Evolutionary conservation across 768 basidiomycete species (phyloP).

Genomic region (Auriculariales sp.): DNA sequence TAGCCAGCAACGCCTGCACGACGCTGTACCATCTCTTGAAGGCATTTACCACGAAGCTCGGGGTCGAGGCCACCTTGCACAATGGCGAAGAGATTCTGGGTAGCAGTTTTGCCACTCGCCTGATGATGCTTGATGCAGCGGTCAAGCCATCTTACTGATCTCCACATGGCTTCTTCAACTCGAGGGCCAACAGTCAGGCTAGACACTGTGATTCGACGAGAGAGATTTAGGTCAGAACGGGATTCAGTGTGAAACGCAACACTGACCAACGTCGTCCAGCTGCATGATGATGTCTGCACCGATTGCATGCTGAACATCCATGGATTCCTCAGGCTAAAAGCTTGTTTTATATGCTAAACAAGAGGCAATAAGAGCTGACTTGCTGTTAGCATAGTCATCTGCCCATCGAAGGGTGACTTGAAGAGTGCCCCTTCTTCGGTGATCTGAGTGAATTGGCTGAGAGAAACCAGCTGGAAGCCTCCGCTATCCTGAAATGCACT

Average conservation of each 20-base stretch:
- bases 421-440: slow-evolving; percentile 84
- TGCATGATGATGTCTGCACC: slow-evolving; percentile 95
- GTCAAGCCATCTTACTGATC: slow-evolving; percentile 83
- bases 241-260: not conserved
- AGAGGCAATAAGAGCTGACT: slow-evolving; percentile 11
- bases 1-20: slow-evolving; percentile 72
- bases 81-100: slow-evolving; percentile 83
- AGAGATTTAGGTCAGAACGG: slow-evolving; percentile 5
- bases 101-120: slow-evolving; percentile 42
- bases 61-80: slow-evolving; percentile 78
- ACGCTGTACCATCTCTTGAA: slow-evolving; percentile 70
- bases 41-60: slow-evolving; percentile 53
- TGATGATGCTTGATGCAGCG: slow-evolving; percentile 70
- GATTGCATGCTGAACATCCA: slow-evolving; percentile 79
- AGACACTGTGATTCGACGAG: slow-evolving; percentile 34
- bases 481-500: slow-evolving; percentile 53
- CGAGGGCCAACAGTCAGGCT: slow-evolving; percentile 69
- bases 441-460: slow-evolving; percentile 72
- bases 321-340: slow-evolving; percentile 74
- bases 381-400: slow-evolving; percentile 80
- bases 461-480: slow-evolving; percentile 77
- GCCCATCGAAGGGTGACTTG: slow-evolving; percentile 70
- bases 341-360: not conserved
- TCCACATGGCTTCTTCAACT: slow-evolving; percentile 77
- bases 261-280: slow-evolving; percentile 76